Base-by-base conservation (phyloP, 352 stramenopile species). In the Thraustotheca clavata region DNA sequence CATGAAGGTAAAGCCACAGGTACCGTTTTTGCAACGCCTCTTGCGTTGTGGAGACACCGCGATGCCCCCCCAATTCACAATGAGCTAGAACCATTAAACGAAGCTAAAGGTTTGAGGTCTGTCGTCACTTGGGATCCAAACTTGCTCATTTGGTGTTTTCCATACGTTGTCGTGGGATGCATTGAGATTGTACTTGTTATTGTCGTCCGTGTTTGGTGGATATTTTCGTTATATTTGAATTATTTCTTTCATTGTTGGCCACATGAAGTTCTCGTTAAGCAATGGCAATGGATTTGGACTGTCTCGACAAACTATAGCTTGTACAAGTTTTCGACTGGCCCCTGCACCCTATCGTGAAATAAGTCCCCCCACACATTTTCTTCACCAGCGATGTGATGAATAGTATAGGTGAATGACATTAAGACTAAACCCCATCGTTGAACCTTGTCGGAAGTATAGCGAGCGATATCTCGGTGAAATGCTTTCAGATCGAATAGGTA, bases 341-440 rank as follows among this genome's bases (percentile, higher is more conserved):
- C n/a, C n/a, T n/a, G n/a, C n/a, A n/a, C n/a, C n/a, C n/a, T n/a
- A n/a, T n/a, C n/a, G n/a, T n/a, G n/a, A n/a, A n/a, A n/a, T n/a
- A n/a, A n/a, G n/a, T 75, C 70, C 0, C 62, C 62, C 70, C 70
- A 75, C 18, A 69, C 67, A 16, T 76, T 76, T 1, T 49, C 57
- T 0, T 73, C 55, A 2, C 67, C 62, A 5, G 59, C 3, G 20
- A 73, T 36, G 47, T 76, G 68, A 1, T 71, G 52, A 18, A 76
- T 68, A 12, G 40, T 31, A 27, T 73, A 75, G 12, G 48, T 36
- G 35, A 71, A 73, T 16, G 59, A 49, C n/a, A 31, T 52, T 32
- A 73, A 41, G 1, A 46, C 38, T 1, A 55, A 52, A 0, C 57
- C 35, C 70, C 67, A 75, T 1, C 67, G 36, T 33, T 73, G 62